These are phyloP conservation scores for Podospora pseudoanserina DNA, from an alignment of 495 filamentous ascomycete genomes.

Conservation along the genomic window DNA sequence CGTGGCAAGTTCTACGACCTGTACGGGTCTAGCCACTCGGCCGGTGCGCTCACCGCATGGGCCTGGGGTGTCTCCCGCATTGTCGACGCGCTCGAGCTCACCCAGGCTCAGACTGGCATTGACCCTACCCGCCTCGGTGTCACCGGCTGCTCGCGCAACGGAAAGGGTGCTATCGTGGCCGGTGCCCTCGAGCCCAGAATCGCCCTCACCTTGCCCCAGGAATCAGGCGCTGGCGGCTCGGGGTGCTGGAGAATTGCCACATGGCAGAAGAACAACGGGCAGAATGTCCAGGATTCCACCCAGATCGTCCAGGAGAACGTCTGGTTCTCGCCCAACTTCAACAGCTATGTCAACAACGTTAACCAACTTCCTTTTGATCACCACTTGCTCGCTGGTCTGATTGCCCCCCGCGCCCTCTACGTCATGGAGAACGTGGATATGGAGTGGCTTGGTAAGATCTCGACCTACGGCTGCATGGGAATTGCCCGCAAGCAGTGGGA, in stretches of 20 bases:
- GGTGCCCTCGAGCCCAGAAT: constrained; percentile 50
- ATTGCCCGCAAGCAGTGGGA: constrained; percentile 49
- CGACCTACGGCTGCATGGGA: constrained; percentile 54
- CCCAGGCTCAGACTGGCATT: constrained; percentile 39
- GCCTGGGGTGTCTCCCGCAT: constrained; percentile 51
- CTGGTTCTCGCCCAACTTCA: constrained; percentile 48
- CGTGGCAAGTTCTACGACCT: constrained; percentile 49
- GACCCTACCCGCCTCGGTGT: constrained; percentile 47
- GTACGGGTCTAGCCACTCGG: constrained; percentile 44
- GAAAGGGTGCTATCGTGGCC: constrained; percentile 52
- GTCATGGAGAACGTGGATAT: constrained; percentile 51
- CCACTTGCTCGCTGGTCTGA: constrained; percentile 47
- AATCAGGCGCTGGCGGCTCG: constrained; percentile 47
- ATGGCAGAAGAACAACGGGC: constrained; percentile 38
- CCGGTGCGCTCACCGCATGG: constrained; percentile 51
- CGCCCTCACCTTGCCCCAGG: constrained; percentile 51
- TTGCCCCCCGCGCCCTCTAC: constrained; percentile 45
- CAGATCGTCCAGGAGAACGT: constrained; percentile 51
- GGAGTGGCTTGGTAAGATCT: constrained; percentile 52
- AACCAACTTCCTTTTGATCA: constrained; percentile 47
- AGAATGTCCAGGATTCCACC: constrained; percentile 49
- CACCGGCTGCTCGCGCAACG: constrained; percentile 53
- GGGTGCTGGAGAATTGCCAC: constrained; percentile 52
- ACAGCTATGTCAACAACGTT: constrained; percentile 39
- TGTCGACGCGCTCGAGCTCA: constrained; percentile 50